phyloP scores from a whole-genome alignment of 768 basidiomycete species.

The Boletus subcaerulescens region DNA sequence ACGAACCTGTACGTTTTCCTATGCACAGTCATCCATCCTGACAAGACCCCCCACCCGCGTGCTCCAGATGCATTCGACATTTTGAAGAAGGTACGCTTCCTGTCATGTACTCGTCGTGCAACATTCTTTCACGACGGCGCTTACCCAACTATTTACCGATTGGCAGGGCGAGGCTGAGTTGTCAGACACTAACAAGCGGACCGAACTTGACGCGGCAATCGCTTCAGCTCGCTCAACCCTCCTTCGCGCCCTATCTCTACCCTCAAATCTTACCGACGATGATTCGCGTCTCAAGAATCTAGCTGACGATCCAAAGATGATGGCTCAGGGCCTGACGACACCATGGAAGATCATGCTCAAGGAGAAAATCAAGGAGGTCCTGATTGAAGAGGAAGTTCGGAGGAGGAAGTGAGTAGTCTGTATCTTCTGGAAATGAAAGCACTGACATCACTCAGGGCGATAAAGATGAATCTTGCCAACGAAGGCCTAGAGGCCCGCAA shows the following conservation, averaged over 20 bases:
- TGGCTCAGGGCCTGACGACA: constrained; percentile 39
- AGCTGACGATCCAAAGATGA: constrained; percentile 35
- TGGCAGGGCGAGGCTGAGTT: constrained; percentile 80
- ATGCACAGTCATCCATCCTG: constrained; percentile 90
- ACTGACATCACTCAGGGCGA: constrained; percentile 50
- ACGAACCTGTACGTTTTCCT: constrained; percentile 40
- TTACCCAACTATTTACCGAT: neutral
- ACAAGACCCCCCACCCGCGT: constrained; percentile 87
- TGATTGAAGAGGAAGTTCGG: constrained; percentile 89
- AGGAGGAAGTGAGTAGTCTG: constrained; percentile 63
- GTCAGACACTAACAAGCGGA: constrained; percentile 72
- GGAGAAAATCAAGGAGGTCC: constrained; percentile 72
- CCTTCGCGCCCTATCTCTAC: constrained; percentile 61
- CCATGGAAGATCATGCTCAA: constrained; percentile 66
- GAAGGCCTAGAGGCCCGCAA: constrained; percentile 91
- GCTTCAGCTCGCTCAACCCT: constrained; percentile 68
- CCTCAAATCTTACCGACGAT: constrained; percentile 53
- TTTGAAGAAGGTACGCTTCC: constrained; percentile 73
- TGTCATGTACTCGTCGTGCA: neutral
- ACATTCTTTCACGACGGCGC: neutral
- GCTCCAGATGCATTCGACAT: constrained; percentile 93
- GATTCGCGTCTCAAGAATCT: constrained; percentile 54
- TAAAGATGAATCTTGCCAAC: constrained; percentile 89
- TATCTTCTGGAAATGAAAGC: neutral
- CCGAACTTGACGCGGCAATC: constrained; percentile 78